Conservation (phyloP, 177 flowering plant genomes). For the Vitis hybrid region DNA sequence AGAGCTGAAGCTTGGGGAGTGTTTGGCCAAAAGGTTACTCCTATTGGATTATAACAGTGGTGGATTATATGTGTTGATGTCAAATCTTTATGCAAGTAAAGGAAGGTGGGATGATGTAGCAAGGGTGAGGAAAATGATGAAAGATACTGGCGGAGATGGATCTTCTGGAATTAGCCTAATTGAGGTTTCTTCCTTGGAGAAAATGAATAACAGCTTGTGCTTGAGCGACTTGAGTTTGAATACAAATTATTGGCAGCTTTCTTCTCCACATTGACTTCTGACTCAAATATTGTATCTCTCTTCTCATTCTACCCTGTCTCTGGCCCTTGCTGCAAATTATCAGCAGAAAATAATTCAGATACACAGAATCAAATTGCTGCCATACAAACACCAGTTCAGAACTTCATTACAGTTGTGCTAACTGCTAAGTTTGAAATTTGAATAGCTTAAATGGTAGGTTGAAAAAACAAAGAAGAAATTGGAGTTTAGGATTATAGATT, state of each 20-base stretch:
- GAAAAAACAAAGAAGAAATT: no score
- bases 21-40: slow-evolving; percentile 32
- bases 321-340: no score
- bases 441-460: no score
- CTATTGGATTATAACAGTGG: slow-evolving; percentile 31
- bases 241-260: not conserved
- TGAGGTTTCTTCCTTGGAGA: slow-evolving; percentile 16
- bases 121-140: slow-evolving; percentile 44
- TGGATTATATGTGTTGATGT: slow-evolving; percentile 49
- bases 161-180: slow-evolving; percentile 35
- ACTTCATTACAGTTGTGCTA: no score
- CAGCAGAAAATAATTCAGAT: no score
- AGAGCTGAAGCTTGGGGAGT: slow-evolving; percentile 46
- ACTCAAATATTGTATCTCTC: no score
- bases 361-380: no score
- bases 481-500: no score
- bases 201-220: slow-evolving; percentile 5
- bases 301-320: no score
- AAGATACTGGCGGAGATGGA: slow-evolving; percentile 39
- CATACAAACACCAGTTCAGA: no score
- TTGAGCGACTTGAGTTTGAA: not conserved
- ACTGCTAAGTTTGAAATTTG: no score
- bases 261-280: not conserved
- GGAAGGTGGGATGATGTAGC: slow-evolving; percentile 51
- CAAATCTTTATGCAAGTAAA: slow-evolving; percentile 45